phyloP scores from a whole-genome alignment of 2,329 filamentous ascomycete species.

The Dactylonectria macrodidyma region DNA sequence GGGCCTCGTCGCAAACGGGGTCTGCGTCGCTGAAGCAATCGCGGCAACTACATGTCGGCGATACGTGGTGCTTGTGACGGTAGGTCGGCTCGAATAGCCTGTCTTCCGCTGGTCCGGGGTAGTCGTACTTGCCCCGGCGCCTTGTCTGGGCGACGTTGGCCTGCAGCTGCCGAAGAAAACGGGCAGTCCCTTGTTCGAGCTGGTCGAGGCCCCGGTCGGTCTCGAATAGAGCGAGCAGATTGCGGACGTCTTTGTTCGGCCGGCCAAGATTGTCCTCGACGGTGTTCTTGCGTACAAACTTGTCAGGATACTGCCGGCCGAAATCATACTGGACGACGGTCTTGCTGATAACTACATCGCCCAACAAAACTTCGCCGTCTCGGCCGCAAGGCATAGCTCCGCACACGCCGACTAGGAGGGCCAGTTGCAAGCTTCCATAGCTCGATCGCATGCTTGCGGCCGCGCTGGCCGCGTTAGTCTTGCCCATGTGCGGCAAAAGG shows the following conservation, averaged over 20 bases:
- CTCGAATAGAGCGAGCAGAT: constrained; percentile 44
- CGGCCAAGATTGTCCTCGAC: constrained; percentile 44
- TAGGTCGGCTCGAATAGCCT: constrained; percentile 50
- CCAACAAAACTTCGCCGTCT: constrained; percentile 44
- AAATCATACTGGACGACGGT: constrained; percentile 50
- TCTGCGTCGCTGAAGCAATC: constrained; percentile 17
- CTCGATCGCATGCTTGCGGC: constrained; percentile 50
- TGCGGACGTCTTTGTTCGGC: constrained; percentile 43
- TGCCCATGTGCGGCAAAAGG: constrained; percentile 47
- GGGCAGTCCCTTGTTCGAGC: neutral
- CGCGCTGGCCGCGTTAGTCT: constrained; percentile 45
- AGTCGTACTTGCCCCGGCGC: constrained; percentile 34
- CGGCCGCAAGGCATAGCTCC: constrained; percentile 51
- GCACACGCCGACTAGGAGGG: constrained; percentile 49
- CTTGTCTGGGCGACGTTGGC: neutral
- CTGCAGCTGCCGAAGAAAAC: neutral
- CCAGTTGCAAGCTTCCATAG: constrained; percentile 51
- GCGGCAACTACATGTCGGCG: constrained; percentile 12
- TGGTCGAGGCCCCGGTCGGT: constrained; percentile 26
- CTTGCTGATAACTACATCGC: constrained; percentile 52
- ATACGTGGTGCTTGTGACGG: constrained; percentile 50
- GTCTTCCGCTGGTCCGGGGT: constrained; percentile 49
- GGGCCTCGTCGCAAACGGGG: constrained; percentile 30
- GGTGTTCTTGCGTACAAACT: constrained; percentile 47
- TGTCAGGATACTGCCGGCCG: constrained; percentile 42